Percentiles rank a stretch among this genome's conserved stretches.
These are phyloP conservation scores for Eucalyptus marginata DNA, from an alignment of 345 rosid species.

Conservation along the genomic window DNA sequence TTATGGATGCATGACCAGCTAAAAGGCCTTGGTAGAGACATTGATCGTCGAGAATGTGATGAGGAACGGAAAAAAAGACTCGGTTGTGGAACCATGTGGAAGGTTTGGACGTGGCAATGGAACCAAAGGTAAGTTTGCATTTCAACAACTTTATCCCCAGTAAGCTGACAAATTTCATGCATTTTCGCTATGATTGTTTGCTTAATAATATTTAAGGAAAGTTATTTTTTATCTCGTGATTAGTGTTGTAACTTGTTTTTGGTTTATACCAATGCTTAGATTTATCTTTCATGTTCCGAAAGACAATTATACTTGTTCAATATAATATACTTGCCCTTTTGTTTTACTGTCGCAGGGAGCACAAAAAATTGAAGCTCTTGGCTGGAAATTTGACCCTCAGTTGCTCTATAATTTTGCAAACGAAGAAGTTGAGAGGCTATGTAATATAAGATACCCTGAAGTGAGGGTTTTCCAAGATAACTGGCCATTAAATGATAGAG, in stretches of 20 bases:
- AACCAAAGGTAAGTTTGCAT: not conserved
- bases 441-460: not conserved
- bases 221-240: not conserved
- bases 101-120: not conserved
- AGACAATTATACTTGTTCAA: not conserved
- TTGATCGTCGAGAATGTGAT: not conserved
- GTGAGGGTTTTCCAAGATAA: not conserved
- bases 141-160: not conserved
- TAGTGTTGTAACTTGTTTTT: no score
- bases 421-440: not conserved
- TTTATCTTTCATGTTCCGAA: not conserved
- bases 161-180: not conserved
- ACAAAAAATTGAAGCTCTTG: not conserved
- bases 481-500: not conserved
- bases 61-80: not conserved
- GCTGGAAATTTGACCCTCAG: not conserved
- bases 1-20: not conserved
- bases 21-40: not conserved
- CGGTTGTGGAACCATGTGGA: not conserved
- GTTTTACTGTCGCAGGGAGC: not conserved
- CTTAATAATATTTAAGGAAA: accelerated
- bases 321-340: not conserved
- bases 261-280: no score
- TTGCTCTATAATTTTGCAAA: not conserved
- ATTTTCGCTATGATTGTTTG: not conserved